Conservation (phyloP, 352 stramenopile genomes). For the Phytophthora ramorum region DNA sequence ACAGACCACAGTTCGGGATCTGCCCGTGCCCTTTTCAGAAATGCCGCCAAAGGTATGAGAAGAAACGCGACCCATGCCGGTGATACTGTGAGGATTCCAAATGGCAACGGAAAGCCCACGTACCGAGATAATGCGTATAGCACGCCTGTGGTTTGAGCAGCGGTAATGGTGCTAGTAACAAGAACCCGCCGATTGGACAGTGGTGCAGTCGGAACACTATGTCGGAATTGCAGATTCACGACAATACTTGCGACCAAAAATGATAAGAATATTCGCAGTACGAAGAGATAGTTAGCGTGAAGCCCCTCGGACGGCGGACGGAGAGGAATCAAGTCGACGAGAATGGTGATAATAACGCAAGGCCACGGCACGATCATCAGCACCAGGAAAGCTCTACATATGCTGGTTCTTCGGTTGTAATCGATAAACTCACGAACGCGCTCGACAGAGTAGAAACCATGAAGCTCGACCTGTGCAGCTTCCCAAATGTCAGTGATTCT, state of each 20-base stretch:
- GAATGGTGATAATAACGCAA: constrained; percentile 21
- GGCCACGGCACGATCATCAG: constrained; percentile 20
- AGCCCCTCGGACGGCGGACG: constrained; percentile 6
- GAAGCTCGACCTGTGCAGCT: constrained; percentile 22
- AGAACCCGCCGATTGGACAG: constrained; percentile 4
- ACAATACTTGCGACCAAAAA: constrained; percentile 32
- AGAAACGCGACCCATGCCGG: constrained; percentile 20
- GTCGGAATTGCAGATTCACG: constrained; percentile 30
- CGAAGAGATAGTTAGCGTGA: constrained; percentile 18
- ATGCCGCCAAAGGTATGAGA: constrained; percentile 8
- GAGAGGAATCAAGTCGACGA: constrained; percentile 22
- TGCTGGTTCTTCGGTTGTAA: constrained; percentile 11
- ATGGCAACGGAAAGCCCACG: constrained; percentile 47
- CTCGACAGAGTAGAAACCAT: constrained; percentile 28
- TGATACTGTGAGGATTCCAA: constrained; percentile 37
- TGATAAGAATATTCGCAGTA: constrained; percentile 16
- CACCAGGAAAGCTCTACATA: constrained; percentile 1
- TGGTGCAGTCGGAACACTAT: constrained; percentile 24
- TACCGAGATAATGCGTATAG: constrained; percentile 17
- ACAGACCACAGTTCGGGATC: constrained; percentile 19
- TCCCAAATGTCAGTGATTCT: constrained; percentile 10
- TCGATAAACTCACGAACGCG: constrained; percentile 12
- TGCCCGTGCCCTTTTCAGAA: constrained; percentile 12
- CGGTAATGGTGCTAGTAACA: constrained; percentile 10
- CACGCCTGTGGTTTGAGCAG: neutral